These are phyloP conservation scores for Oldenlandia corymbosa DNA, from an alignment of 257 asterid genomes.

Conservation along the genomic window DNA sequence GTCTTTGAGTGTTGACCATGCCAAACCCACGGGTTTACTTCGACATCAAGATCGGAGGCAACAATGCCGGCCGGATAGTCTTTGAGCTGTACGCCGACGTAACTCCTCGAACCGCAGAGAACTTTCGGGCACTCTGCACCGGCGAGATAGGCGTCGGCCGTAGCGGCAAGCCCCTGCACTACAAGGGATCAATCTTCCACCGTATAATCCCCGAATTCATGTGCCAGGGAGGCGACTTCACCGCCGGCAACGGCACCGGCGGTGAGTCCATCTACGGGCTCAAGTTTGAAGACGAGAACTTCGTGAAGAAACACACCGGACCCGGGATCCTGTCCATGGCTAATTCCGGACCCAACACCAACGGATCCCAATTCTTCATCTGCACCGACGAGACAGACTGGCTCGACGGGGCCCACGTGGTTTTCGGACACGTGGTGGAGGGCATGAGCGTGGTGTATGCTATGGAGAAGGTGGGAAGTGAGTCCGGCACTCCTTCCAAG, in stretches of 20 bases:
- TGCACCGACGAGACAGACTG: conserved; percentile 49
- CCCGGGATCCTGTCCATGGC: conserved; percentile 76
- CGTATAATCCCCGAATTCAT: conserved; percentile 57
- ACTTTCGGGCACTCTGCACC: conserved; percentile 73
- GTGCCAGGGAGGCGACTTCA: conserved; percentile 76
- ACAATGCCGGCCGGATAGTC: conserved; percentile 34
- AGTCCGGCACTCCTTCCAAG: conserved; percentile 36
- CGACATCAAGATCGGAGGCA: conserved; percentile 42
- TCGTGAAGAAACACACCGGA: conserved; percentile 51
- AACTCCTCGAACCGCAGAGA: conserved; percentile 60
- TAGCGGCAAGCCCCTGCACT: conserved; percentile 56
- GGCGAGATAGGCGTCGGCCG: conserved; percentile 60
- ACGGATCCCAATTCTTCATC: conserved; percentile 68
- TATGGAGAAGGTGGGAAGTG: conserved; percentile 47
- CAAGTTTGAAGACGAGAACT: conserved; percentile 63
- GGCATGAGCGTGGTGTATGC: conserved; percentile 46
- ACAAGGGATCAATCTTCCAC: conserved; percentile 53
- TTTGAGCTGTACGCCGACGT: conserved; percentile 55
- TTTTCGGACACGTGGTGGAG: conserved; percentile 61
- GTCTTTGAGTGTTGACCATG: too few species aligned
- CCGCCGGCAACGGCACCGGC: conserved; percentile 67
- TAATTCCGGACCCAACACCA: conserved; percentile 53
- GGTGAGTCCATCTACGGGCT: conserved; percentile 73
- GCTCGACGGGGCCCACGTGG: conserved; percentile 77
- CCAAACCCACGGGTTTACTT: conserved; percentile 56